These are phyloP conservation scores for Dactylellina cionopaga DNA, from an alignment of 2,329 filamentous ascomycete genomes.

Conservation along the genomic window DNA sequence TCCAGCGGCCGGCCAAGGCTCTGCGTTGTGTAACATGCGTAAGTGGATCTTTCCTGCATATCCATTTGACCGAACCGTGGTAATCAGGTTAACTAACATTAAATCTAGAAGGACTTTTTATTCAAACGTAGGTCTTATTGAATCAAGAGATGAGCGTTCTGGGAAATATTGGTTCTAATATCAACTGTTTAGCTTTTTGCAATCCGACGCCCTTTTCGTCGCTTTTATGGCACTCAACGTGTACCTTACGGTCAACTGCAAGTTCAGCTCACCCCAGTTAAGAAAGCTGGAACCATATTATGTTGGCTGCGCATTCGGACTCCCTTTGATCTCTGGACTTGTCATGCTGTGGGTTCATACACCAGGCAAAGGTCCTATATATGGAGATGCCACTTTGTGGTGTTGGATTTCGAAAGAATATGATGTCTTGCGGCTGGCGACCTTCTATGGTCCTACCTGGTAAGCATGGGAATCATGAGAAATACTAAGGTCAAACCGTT, in stretches of 20 bases:
- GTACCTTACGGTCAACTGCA: conserved; percentile 80
- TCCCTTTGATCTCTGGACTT: conserved; percentile 76
- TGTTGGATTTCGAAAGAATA: conserved; percentile 78
- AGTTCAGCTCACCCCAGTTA: conserved; percentile 73
- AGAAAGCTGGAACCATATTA: conserved; percentile 77
- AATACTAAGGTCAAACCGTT: background rate
- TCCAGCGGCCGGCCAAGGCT: conserved; percentile 64
- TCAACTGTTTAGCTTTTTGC: conserved; percentile 72
- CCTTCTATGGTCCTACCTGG: conserved; percentile 80
- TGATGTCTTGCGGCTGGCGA: conserved; percentile 76
- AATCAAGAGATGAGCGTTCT: background rate
- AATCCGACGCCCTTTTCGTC: conserved; percentile 79
- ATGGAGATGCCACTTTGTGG: conserved; percentile 81
- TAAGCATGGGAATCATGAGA: conserved; percentile 59
- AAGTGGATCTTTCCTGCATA: conserved; percentile 30
- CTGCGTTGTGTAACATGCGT: conserved; percentile 71
- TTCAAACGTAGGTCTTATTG: conserved; percentile 76
- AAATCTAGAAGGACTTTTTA: conserved; percentile 76
- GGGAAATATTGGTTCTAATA: conserved; percentile 33
- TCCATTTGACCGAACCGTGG: conserved; percentile 26
- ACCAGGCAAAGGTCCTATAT: conserved; percentile 68
- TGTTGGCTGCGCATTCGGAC: conserved; percentile 74
- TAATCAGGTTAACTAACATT: conserved; percentile 47
- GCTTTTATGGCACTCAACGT: conserved; percentile 86
- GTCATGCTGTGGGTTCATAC: conserved; percentile 71